These are phyloP conservation scores for Eucalyptus shirleyi DNA, from an alignment of 345 rosid genomes.

Conservation along the genomic window DNA sequence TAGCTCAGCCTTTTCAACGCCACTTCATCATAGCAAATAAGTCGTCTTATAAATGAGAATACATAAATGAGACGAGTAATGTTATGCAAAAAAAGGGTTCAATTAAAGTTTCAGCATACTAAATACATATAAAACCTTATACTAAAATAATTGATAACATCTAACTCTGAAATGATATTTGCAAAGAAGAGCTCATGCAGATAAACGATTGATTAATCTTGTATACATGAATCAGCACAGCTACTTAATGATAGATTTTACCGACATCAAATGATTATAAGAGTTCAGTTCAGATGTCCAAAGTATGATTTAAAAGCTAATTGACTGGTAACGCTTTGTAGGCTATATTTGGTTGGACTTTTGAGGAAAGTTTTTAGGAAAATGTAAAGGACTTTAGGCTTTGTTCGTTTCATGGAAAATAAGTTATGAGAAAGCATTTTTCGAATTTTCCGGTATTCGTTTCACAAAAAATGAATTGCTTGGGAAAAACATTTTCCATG, in stretches of 20 bases:
- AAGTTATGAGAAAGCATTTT: too few species aligned
- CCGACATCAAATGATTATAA: neutral
- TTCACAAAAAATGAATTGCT: too few species aligned
- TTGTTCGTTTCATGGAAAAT: rapidly evolving
- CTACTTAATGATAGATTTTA: neutral
- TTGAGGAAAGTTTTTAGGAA: neutral
- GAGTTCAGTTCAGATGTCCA: neutral
- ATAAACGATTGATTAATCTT: neutral
- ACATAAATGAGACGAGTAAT: neutral
- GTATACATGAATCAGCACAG: neutral
- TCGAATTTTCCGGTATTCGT: too few species aligned
- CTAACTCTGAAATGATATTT: neutral
- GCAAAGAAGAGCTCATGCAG: neutral
- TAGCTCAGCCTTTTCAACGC: neutral
- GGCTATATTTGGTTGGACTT: neutral
- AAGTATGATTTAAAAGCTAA: neutral
- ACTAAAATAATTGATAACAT: neutral
- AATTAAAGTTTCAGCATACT: neutral
- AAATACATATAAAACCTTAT: neutral
- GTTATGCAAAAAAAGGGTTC: neutral
- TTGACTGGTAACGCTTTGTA: neutral
- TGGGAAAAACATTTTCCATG: too few species aligned
- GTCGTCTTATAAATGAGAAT: neutral
- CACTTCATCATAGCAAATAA: neutral
- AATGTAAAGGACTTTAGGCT: too few species aligned